These are phyloP conservation scores for Neobulgaria alba DNA, from an alignment of 2,329 filamentous ascomycete species.

Conservation along the genomic window DNA sequence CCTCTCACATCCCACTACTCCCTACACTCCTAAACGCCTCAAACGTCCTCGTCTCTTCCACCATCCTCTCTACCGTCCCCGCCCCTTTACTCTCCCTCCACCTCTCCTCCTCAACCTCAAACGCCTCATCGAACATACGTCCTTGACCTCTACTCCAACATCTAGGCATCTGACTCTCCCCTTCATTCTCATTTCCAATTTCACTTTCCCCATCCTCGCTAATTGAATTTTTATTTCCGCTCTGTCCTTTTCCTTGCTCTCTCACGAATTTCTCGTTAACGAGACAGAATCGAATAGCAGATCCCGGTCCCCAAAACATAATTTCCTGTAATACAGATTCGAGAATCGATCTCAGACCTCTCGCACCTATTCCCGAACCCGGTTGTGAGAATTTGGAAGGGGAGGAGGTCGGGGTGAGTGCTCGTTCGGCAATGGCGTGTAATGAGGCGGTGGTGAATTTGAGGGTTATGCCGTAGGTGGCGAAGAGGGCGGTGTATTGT, in stretches of 20 bases:
- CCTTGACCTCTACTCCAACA: slow-evolving; percentile 64
- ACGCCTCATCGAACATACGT: slow-evolving; percentile 58
- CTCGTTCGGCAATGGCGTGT: slow-evolving; percentile 62
- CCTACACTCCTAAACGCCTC: slow-evolving; percentile 22
- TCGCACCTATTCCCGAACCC: slow-evolving; percentile 67
- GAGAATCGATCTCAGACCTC: slow-evolving; percentile 72
- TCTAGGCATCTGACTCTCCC: slow-evolving; percentile 28
- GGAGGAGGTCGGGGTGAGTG: slow-evolving; percentile 32
- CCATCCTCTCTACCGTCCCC: background rate
- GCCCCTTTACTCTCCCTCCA: slow-evolving; percentile 14
- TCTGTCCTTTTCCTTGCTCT: slow-evolving; percentile 40
- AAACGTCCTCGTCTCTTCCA: slow-evolving; percentile 15
- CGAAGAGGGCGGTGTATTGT: slow-evolving; percentile 84
- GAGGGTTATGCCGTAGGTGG: slow-evolving; percentile 63
- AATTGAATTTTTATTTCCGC: no score
- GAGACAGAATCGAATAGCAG: slow-evolving; percentile 59
- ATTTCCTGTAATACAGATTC: slow-evolving; percentile 70
- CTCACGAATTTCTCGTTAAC: slow-evolving; percentile 49
- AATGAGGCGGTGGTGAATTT: slow-evolving; percentile 76
- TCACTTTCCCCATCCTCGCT: no score
- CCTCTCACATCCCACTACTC: slow-evolving; percentile 24
- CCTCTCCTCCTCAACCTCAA: slow-evolving; percentile 51
- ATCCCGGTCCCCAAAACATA: slow-evolving; percentile 67
- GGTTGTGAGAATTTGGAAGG: slow-evolving; percentile 33
- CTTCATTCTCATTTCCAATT: slow-evolving; percentile 39